Base-by-base conservation (phyloP, 306 rosid genomes). In the Elaeagnus macrophylla region DNA sequence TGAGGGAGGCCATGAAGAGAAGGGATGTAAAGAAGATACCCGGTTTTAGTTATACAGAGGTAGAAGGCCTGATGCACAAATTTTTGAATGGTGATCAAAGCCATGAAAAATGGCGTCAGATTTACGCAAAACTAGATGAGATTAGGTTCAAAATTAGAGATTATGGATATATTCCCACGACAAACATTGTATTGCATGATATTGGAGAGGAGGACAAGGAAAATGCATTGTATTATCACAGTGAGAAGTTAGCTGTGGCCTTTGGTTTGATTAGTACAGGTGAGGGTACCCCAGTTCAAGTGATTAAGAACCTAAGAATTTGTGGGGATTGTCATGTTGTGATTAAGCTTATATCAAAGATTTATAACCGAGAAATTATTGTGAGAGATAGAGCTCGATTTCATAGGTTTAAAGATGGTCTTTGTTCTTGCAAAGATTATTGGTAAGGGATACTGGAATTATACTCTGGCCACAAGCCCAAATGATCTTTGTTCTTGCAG, bases 201-300 rank as follows among this genome's bases (percentile, higher is more conserved):
- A 89, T 89, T 17, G 95, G 89, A 11, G 94, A 85, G 39, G 97
- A 89, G 68, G 97, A 89, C 63, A 89, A 85, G 75, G 95, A 85
- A 60, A 89, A 85, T 58, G 97, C 59, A 11, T 60, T 85, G 59
- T 69, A 77, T 72, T 77, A 83, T 68, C 97, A 89, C 62, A 81
- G 89, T 60, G 97, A 89, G 77, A 89, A 85, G 80, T 71, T 89
- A 55, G 97, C 89, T 5, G 87, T 89, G 60, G 97, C 95, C 19
- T 85, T 77, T 67, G 89, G 95, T 53, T 83, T 89, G 70, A 81
- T 81, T 49, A 75, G 87, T 69, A 85, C 87, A 35, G 37, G 38
- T 17, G 94, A 79, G 39, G 87, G 77, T 47, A 65, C 83, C 56
- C 72, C 87, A 18, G 77, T 89, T 69, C 94, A 79, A 56, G 94